Evolutionary conservation across 169 alveolate species (phyloP).

Genomic region (Eimeria tenella): DNA sequence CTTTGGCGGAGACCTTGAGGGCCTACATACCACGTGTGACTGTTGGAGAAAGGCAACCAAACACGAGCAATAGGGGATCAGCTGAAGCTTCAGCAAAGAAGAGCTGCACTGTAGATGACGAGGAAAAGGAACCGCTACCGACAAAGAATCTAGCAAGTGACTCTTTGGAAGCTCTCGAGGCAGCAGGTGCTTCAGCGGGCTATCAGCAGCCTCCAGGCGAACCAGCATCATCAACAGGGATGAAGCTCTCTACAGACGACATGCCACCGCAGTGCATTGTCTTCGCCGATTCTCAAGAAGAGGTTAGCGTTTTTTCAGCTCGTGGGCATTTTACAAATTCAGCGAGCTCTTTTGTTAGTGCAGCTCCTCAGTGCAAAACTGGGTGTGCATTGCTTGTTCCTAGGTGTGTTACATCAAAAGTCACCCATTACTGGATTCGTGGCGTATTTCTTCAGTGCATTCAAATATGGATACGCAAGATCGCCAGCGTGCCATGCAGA

Average conservation of each 20-base stretch:
- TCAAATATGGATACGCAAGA: constrained; percentile 53
- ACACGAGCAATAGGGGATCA: neutral
- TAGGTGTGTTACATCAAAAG: constrained; percentile 56
- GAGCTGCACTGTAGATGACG: neutral
- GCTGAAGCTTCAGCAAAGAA: neutral
- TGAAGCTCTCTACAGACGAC: neutral
- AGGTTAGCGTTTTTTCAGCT: constrained; percentile 8
- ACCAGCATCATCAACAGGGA: neutral
- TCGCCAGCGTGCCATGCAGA: constrained; percentile 32
- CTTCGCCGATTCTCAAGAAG: constrained; percentile 73
- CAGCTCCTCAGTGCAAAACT: neutral
- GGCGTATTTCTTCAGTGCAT: constrained; percentile 46
- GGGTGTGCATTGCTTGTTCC: neutral
- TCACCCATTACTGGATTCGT: constrained; percentile 53
- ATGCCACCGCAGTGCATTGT: constrained; percentile 58
- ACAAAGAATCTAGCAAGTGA: neutral
- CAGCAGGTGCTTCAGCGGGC: neutral
- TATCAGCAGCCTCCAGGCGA: neutral
- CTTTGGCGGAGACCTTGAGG: constrained; percentile 52
- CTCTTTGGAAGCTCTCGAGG: neutral
- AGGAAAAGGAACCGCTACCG: neutral
- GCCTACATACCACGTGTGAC: constrained; percentile 3
- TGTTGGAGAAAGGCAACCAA: neutral
- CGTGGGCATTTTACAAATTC: neutral
- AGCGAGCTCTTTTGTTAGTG: neutral